phyloP scores from a whole-genome alignment of 805 yeast species.

The Lachancea cidri region DNA sequence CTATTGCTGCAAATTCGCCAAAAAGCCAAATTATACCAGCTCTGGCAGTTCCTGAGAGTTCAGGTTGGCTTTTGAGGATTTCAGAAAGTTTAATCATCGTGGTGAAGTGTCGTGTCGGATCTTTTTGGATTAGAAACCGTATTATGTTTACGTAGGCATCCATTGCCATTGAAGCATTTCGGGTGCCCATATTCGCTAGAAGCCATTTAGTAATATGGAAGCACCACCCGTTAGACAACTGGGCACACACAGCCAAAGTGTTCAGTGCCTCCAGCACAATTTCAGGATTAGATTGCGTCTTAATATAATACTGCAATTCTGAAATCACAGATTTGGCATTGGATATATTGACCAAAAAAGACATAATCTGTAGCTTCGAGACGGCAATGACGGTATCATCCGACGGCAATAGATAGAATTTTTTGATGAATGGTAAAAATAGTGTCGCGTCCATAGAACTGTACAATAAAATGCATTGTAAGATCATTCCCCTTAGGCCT shows the following conservation, averaged over 20 bases:
- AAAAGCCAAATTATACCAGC: constrained; percentile 87
- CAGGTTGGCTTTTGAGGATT: constrained; percentile 23
- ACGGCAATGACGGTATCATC: constrained; percentile 44
- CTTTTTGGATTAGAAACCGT: constrained; percentile 62
- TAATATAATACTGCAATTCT: constrained; percentile 59
- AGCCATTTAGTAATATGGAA: constrained; percentile 60
- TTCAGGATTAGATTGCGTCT: constrained; percentile 23
- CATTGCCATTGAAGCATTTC: constrained; percentile 33
- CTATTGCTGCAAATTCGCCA: constrained; percentile 64
- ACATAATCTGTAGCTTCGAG: constrained; percentile 56
- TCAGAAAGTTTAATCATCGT: constrained; percentile 49
- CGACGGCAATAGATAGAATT: constrained; percentile 52
- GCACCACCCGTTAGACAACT: constrained; percentile 44
- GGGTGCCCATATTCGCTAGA: constrained; percentile 40
- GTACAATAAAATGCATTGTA: constrained; percentile 43
- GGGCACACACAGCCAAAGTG: constrained; percentile 58
- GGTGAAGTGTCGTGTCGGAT: constrained; percentile 47
- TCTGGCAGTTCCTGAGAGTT: constrained; percentile 47
- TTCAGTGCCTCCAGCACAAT: constrained; percentile 47
- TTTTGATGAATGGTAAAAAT: constrained; percentile 36
- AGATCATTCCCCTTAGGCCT: constrained; percentile 35
- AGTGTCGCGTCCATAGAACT: constrained; percentile 31
- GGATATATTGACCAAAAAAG: constrained; percentile 49
- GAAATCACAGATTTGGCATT: constrained; percentile 49
- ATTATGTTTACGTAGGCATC: constrained; percentile 70